These are phyloP conservation scores for Alternaria viburni DNA, from an alignment of 2,329 filamentous ascomycete species.

Conservation along the genomic window DNA sequence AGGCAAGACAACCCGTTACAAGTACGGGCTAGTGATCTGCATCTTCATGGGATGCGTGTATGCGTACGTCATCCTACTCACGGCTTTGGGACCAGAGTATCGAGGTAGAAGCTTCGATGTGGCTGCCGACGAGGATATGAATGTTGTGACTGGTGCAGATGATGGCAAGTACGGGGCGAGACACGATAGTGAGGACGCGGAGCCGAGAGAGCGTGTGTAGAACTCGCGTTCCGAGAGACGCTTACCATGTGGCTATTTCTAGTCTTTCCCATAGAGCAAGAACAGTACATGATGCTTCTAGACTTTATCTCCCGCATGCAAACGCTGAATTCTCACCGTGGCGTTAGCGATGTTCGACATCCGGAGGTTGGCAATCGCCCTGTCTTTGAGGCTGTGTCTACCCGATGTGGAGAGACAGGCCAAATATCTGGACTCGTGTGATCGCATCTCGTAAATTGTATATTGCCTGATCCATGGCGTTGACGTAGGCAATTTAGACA, in stretches of 20 bases:
- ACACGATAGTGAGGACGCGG: slow-evolving; percentile 8
- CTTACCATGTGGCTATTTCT: neutral
- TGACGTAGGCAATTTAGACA: slow-evolving; percentile 12
- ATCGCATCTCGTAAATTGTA: neutral
- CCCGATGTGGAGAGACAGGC: neutral
- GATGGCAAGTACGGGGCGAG: slow-evolving; percentile 15
- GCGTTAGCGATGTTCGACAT: neutral
- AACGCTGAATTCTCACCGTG: neutral
- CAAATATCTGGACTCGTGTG: neutral
- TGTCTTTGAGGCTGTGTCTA: neutral
- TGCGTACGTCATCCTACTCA: slow-evolving; percentile 66
- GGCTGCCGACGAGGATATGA: slow-evolving; percentile 44
- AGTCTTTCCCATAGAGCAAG: neutral
- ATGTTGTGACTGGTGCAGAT: slow-evolving; percentile 25
- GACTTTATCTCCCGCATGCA: neutral
- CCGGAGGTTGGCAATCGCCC: neutral
- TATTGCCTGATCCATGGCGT: neutral
- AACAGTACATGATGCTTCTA: neutral
- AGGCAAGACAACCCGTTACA: slow-evolving; percentile 43
- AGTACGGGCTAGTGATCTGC: slow-evolving; percentile 82
- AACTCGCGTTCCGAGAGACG: neutral
- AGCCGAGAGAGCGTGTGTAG: neutral
- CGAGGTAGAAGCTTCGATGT: slow-evolving; percentile 45
- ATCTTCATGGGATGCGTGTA: slow-evolving; percentile 91
- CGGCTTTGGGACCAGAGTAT: slow-evolving; percentile 65